Conservation (phyloP, 129 eudicot species). For the Gnaphalium uliginosum region DNA sequence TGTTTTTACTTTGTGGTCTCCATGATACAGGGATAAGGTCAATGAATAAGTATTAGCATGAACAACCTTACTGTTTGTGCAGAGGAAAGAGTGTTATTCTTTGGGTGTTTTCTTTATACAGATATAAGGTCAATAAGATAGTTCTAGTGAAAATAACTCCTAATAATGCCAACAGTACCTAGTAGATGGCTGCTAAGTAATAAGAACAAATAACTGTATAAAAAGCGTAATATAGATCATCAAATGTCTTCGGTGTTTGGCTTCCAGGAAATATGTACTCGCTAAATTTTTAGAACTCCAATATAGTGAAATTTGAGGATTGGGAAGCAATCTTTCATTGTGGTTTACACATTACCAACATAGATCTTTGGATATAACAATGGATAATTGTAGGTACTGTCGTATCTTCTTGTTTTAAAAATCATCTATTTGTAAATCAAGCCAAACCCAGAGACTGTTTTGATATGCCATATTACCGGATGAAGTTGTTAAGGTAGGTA, state of each 20-base stretch:
- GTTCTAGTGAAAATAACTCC: background rate
- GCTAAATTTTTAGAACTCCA: too few species aligned
- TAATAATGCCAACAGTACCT: background rate
- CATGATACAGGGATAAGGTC: background rate
- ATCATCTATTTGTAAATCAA: background rate
- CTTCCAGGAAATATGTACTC: background rate
- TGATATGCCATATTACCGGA: background rate
- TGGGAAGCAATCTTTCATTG: too few species aligned
- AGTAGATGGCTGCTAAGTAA: background rate
- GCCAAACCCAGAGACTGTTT: background rate
- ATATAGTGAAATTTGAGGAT: too few species aligned
- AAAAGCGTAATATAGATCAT: background rate
- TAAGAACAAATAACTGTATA: background rate
- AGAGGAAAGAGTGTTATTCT: background rate
- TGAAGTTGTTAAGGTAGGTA: background rate
- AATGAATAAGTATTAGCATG: background rate
- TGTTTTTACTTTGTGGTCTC: background rate
- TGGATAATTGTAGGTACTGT: background rate
- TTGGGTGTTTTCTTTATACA: background rate
- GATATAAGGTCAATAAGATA: background rate
- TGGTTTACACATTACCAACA: background rate
- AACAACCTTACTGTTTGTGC: background rate
- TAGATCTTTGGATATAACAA: background rate
- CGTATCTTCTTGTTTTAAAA: background rate
- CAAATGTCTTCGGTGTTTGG: background rate